phyloP scores from a whole-genome alignment of 2,329 filamentous ascomycete species.

The Escovopsis sp. region DNA sequence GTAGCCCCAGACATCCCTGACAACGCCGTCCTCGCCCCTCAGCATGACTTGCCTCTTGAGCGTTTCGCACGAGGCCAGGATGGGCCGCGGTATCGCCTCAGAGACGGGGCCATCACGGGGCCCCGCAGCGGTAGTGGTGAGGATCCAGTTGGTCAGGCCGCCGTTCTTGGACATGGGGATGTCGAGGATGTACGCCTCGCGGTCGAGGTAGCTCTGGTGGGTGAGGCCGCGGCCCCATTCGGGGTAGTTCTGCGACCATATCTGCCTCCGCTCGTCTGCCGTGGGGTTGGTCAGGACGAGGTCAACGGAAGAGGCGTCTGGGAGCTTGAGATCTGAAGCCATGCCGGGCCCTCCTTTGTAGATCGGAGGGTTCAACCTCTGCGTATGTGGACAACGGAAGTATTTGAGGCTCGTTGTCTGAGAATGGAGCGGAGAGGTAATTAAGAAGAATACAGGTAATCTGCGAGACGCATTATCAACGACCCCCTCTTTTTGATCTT shows the following conservation, averaged over 20 bases:
- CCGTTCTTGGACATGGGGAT: constrained; percentile 43
- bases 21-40: constrained; percentile 18
- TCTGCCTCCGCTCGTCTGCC: constrained; percentile 33
- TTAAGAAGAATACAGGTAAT: too few species aligned
- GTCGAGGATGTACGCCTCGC: constrained; percentile 42
- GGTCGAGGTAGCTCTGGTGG: constrained; percentile 39
- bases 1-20: constrained; percentile 46
- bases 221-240: constrained; percentile 46
- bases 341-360: background rate
- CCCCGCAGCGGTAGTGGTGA: constrained; percentile 30
- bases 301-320: constrained; percentile 10
- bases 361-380: background rate
- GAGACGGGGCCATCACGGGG: constrained; percentile 3
- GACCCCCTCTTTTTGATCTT: too few species aligned
- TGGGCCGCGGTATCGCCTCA: constrained; percentile 27
- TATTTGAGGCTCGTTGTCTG: background rate
- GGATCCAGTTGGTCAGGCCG: constrained; percentile 49
- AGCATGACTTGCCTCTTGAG: constrained; percentile 44
- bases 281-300: constrained; percentile 40
- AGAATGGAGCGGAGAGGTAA: background rate
- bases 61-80: constrained; percentile 51
- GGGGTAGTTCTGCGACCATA: constrained; percentile 40
- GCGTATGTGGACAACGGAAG: too few species aligned
- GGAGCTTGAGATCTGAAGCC: constrained; percentile 7
- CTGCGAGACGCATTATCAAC: too few species aligned